Conservation (phyloP, 1,284 basidiomycete genomes). For the Rhodofomes roseus region DNA sequence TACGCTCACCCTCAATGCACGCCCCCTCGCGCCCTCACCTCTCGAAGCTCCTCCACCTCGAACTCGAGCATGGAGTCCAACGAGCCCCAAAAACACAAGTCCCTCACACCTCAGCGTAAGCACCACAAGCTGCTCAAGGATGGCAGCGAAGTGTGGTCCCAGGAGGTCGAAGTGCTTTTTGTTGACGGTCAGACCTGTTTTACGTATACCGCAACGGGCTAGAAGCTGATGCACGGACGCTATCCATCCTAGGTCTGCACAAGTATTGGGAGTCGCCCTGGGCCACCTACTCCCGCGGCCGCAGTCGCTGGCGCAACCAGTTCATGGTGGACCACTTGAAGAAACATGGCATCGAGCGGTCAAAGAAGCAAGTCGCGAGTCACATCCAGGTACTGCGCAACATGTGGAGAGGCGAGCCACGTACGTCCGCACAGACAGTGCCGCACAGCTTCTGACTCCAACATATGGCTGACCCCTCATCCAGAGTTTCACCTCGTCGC, state of each 20-base stretch:
- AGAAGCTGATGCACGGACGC: slow-evolving; percentile 8
- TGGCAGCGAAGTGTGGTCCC: slow-evolving; percentile 80
- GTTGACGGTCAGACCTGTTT: slow-evolving; percentile 53
- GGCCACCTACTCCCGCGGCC: slow-evolving; percentile 71
- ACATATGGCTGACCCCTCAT: slow-evolving; percentile 13
- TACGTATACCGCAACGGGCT: background rate
- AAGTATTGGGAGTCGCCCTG: slow-evolving; percentile 77
- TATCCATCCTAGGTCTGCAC: slow-evolving; percentile 47
- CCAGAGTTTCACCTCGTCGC: slow-evolving; percentile 65
- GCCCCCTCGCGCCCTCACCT: slow-evolving; percentile 20
- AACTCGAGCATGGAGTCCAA: slow-evolving; percentile 23
- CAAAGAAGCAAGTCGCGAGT: slow-evolving; percentile 81
- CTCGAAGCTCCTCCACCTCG: slow-evolving; percentile 20
- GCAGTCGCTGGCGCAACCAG: slow-evolving; percentile 77
- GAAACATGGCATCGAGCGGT: slow-evolving; percentile 59
- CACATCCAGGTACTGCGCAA: slow-evolving; percentile 80
- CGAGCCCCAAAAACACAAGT: slow-evolving; percentile 24
- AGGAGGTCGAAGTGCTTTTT: slow-evolving; percentile 68
- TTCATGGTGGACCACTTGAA: slow-evolving; percentile 76
- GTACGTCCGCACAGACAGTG: slow-evolving; percentile 32
- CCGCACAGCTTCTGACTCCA: slow-evolving; percentile 9
- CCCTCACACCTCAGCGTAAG: slow-evolving; percentile 73
- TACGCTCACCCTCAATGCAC: slow-evolving; percentile 24
- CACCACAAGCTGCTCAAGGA: slow-evolving; percentile 81
- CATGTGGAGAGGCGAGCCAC: slow-evolving; percentile 81